phyloP scores from a whole-genome alignment of 345 rosid genomes.

The Mallotus nudiflorus region DNA sequence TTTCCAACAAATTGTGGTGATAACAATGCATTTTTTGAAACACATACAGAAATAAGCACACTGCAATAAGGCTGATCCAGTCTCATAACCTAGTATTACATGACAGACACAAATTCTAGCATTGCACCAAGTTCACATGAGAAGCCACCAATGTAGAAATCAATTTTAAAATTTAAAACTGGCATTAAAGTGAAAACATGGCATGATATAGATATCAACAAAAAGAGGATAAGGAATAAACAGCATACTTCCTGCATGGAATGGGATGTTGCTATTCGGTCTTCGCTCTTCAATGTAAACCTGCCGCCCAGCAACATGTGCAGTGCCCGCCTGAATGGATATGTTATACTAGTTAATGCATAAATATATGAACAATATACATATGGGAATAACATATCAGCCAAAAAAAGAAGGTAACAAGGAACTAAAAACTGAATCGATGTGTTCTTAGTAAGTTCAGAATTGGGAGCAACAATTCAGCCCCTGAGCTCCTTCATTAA shows the following conservation, averaged over 20 bases:
- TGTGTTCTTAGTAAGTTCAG: not conserved
- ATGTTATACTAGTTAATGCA: not conserved
- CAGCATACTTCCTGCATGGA: constrained; percentile 58
- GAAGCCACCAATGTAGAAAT: not conserved
- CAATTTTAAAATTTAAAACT: not conserved
- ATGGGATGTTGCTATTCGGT: constrained; percentile 57
- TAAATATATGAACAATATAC: not conserved
- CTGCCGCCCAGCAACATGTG: constrained; percentile 56
- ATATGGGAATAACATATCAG: not conserved
- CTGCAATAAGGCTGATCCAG: too few relatives aligned
- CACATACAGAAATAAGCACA: not conserved
- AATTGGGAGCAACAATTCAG: not conserved
- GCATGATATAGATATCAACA: not conserved
- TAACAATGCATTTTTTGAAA: too few relatives aligned
- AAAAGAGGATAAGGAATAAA: constrained; percentile 1
- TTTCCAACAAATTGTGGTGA: too few relatives aligned
- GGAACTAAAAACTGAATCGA: not conserved
- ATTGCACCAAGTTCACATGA: too few relatives aligned
- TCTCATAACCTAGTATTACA: too few relatives aligned
- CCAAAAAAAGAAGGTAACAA: not conserved
- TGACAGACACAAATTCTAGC: too few relatives aligned
- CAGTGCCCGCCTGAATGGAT: constrained; percentile 48
- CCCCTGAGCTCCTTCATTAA: not conserved
- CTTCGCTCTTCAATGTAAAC: constrained; percentile 73
- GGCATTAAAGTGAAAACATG: too few relatives aligned